Conservation (phyloP, 164 flowering plant species). For the Umbellularia californica region DNA sequence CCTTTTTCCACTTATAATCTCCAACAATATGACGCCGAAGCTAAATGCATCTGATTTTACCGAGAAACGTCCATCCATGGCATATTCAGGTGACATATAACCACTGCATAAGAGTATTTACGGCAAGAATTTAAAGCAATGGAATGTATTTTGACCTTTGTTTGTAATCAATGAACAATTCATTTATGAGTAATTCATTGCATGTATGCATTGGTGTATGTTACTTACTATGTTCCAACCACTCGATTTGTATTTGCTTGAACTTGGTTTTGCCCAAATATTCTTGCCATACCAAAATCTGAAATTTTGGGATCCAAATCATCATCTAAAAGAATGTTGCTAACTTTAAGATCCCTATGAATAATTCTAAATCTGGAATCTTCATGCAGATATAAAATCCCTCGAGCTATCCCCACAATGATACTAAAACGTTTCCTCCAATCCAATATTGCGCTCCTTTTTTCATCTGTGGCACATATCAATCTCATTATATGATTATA, state of each 20-base stretch:
- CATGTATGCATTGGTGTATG: neutral
- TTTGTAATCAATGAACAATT: neutral
- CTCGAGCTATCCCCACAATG: conserved; percentile 34
- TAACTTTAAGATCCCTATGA: conserved; percentile 46
- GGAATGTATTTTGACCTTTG: neutral
- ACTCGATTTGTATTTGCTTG: conserved; percentile 23
- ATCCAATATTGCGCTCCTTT: conserved; percentile 7
- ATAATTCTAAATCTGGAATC: conserved; percentile 36
- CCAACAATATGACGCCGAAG: conserved; percentile 45
- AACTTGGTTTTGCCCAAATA: conserved; percentile 28
- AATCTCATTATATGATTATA: neutral
- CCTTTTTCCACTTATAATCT: conserved; percentile 43
- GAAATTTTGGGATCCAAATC: conserved; percentile 43
- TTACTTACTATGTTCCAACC: conserved; percentile 43
- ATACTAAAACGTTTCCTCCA: conserved; percentile 34
- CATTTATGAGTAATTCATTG: too few relatives aligned
- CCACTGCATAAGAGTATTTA: conserved; percentile 29
- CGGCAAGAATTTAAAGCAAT: neutral
- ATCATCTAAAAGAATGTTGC: conserved; percentile 36
- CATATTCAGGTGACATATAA: conserved; percentile 57
- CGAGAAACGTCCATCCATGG: conserved; percentile 46
- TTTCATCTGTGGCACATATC: conserved; percentile 1
- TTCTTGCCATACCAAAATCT: conserved; percentile 45
- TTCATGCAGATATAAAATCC: conserved; percentile 41
- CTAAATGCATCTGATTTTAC: conserved; percentile 52